Base-by-base conservation (phyloP, 2,329 filamentous ascomycete genomes). In the Talaromyces pinophilus region DNA sequence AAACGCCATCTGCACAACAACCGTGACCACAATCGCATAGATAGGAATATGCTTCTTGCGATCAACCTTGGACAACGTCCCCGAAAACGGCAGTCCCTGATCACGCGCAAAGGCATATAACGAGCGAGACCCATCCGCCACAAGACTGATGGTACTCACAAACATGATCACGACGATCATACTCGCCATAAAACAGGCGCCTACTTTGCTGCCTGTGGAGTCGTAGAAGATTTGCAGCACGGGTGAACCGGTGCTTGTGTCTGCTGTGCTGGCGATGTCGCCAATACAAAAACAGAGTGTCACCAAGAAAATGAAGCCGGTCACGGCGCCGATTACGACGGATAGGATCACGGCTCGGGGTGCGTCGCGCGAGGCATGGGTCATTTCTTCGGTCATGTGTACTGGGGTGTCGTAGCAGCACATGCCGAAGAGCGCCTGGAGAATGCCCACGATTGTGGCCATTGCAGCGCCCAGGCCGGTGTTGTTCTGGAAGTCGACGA, bases 301-400 rank as follows among this genome's bases (percentile, higher is more conserved):
- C 17, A 85, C 74, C 0, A 85, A 73, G 68, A 85, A 85, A 19
- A 81, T 72, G 67, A 84, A 82, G 1, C 82, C 82, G 0, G 82
- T 83, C 3, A 81, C 69, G 4, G 77, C 78, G 1, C 82, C 82
- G 25, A 84, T 72, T 15, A 77, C 76, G 0, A 84, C 81, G 0
- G 80, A 79, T 7, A 81, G 65, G 4, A 84, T 70, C 17, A 84
- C 84, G 1, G 82, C 81, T 71, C 80, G 74, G 0, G 85, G 85
- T 1, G 82, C 84, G 69, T 85, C 78, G 60, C 81, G 82, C 5
- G 81, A 79, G 0, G 84, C 81, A 60, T 84, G 78, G 59, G 80
- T 80, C 69, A 87, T 82, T 69, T 87, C 85, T 71, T 86, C 85
- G 0, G 81, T 83, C 84, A 87, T 86, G 65, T 86, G 84, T 0